A percentile compares a stretch with the other conserved stretches of the same genome.
These are phyloP conservation scores for Fusarium solani-melongenae DNA, from an alignment of 2,329 filamentous ascomycete species.

Conservation along the genomic window DNA sequence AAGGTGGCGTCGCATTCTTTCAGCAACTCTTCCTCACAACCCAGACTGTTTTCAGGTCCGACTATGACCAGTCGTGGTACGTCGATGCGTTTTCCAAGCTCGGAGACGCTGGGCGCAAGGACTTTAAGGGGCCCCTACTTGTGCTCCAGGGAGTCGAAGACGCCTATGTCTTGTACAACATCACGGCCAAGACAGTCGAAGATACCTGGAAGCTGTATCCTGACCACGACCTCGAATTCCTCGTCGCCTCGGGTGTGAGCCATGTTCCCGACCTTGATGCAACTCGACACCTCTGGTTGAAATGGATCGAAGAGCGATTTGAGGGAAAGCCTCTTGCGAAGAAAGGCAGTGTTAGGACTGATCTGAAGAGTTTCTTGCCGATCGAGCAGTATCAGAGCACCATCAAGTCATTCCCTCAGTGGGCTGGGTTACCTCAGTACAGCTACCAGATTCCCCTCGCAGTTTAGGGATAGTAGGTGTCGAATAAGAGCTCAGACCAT, in stretches of 20 bases:
- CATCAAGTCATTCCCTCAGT: constrained; percentile 4
- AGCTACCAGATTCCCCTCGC: constrained; percentile 3
- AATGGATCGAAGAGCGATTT: constrained; percentile 35
- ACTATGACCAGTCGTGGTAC: constrained; percentile 6
- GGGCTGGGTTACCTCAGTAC: neutral
- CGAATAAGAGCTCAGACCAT: too few species aligned
- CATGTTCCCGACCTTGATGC: constrained; percentile 26
- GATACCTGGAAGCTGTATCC: constrained; percentile 26
- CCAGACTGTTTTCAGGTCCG: neutral
- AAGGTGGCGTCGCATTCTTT: neutral
- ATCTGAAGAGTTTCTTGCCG: constrained; percentile 20
- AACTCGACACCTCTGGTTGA: constrained; percentile 26
- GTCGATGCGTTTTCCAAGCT: constrained; percentile 3
- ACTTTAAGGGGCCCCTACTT: constrained; percentile 49
- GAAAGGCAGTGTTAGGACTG: constrained; percentile 6
- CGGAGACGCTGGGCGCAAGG: constrained; percentile 40
- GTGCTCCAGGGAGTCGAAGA: constrained; percentile 49
- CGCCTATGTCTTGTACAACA: constrained; percentile 17
- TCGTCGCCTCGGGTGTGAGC: constrained; percentile 12
- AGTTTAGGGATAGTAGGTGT: too few species aligned
- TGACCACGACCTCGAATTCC: constrained; percentile 24
- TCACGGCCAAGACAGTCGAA: constrained; percentile 9
- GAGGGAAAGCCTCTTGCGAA: constrained; percentile 1
- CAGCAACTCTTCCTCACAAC: neutral
- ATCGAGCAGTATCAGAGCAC: constrained; percentile 13